Conservation (phyloP, 352 stramenopile genomes). For the Phytophthora chlamydospora region DNA sequence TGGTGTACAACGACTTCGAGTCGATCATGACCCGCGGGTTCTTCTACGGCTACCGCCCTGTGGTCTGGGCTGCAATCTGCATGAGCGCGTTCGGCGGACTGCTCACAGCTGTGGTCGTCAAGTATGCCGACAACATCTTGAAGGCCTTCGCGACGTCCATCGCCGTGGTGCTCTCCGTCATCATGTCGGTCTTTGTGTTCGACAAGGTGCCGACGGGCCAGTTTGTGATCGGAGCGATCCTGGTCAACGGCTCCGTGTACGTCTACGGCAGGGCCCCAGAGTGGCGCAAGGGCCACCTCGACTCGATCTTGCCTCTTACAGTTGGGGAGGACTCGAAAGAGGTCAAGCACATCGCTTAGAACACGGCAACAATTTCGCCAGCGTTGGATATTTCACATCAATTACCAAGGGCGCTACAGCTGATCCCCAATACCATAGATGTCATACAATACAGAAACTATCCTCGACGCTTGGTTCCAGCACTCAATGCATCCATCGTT, state of each 20-base stretch:
- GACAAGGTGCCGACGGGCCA: slow-evolving; percentile 79
- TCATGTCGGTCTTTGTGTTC: slow-evolving; percentile 87
- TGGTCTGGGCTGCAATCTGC: slow-evolving; percentile 76
- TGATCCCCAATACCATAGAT: slow-evolving; percentile 19
- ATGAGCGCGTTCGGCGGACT: slow-evolving; percentile 77
- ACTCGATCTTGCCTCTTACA: slow-evolving; percentile 28
- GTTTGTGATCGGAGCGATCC: slow-evolving; percentile 72
- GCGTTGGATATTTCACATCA: slow-evolving; percentile 8
- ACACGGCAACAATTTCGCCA: slow-evolving; percentile 6
- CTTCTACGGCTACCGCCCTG: slow-evolving; percentile 84
- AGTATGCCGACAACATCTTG: slow-evolving; percentile 89
- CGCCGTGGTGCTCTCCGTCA: slow-evolving; percentile 78
- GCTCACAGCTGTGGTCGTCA: slow-evolving; percentile 85
- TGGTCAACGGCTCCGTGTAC: slow-evolving; percentile 87
- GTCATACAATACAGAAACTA: slow-evolving; percentile 15
- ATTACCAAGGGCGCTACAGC: slow-evolving; percentile 1
- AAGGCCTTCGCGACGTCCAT: slow-evolving; percentile 89
- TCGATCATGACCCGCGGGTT: slow-evolving; percentile 62
- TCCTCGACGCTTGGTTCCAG: no score
- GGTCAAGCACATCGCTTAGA: slow-evolving; percentile 31
- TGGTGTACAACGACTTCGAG: slow-evolving; percentile 70
- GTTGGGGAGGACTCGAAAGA: slow-evolving; percentile 19
- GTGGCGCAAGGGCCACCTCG: slow-evolving; percentile 33
- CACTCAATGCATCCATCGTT: slow-evolving; percentile 4
- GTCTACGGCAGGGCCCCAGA: slow-evolving; percentile 68